phyloP scores from a whole-genome alignment of 1,284 basidiomycete genomes.

The Trichosporon inkin region DNA sequence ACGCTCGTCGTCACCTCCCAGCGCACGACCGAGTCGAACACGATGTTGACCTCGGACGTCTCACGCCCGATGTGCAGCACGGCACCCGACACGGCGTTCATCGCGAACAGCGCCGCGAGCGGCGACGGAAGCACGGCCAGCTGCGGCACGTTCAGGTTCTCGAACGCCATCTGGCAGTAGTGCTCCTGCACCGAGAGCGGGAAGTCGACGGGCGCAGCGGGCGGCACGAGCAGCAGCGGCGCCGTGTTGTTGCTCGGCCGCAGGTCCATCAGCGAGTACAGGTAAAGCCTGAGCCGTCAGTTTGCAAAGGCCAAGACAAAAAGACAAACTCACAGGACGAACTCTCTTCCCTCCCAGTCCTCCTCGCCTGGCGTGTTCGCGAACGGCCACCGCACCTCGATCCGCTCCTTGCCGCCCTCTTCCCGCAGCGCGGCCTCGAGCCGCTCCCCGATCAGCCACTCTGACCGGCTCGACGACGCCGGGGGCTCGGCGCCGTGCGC shows the following conservation, averaged over 20 bases:
- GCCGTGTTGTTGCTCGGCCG: conserved; percentile 71
- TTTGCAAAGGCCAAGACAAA: conserved; percentile 8
- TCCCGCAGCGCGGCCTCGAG: conserved; percentile 72
- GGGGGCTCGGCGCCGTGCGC: not conserved
- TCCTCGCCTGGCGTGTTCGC: conserved; percentile 58
- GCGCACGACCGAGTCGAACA: conserved; percentile 72
- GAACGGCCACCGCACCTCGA: conserved; percentile 80
- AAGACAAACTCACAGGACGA: conserved; percentile 65
- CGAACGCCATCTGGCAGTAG: conserved; percentile 88
- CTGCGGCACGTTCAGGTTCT: conserved; percentile 87
- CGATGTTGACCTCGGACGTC: conserved; percentile 62
- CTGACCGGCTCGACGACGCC: conserved; percentile 52
- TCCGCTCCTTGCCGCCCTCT: conserved; percentile 57
- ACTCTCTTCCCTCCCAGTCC: conserved; percentile 89
- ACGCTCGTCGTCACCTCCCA: conserved; percentile 60
- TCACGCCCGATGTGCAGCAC: conserved; percentile 79
- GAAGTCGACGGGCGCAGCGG: conserved; percentile 57
- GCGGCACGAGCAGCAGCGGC: conserved; percentile 48
- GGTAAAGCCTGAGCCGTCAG: conserved; percentile 64
- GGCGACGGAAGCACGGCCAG: conserved; percentile 80
- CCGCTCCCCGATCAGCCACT: conserved; percentile 78
- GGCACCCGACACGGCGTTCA: conserved; percentile 71
- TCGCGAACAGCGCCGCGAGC: conserved; percentile 75
- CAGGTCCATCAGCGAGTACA: conserved; percentile 71
- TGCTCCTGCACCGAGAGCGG: conserved; percentile 61